Conservation (phyloP, 2,329 filamentous ascomycete species). For the Grosmannia serpens region DNA sequence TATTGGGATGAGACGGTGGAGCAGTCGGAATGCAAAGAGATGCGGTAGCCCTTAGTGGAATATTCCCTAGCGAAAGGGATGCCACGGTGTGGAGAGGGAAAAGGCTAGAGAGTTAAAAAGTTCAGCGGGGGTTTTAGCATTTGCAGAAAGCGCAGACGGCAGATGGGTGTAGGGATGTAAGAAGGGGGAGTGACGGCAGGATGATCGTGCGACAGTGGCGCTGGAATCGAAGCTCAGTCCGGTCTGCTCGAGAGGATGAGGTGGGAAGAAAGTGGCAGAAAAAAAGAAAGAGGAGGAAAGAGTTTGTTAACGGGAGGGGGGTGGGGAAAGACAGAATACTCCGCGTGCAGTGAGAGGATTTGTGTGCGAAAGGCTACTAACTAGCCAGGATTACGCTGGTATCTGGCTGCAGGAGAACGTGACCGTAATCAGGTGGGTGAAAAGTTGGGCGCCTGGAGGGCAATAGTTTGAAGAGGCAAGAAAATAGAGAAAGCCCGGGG, state of each 20-base stretch:
- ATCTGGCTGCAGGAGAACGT: background rate
- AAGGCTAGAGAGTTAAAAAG: background rate
- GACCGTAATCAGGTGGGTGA: background rate
- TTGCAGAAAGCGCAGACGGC: background rate
- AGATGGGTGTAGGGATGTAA: background rate
- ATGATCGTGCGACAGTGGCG: background rate
- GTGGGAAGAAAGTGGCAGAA: background rate
- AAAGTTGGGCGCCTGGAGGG: background rate
- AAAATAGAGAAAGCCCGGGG: background rate
- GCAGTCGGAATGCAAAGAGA: background rate
- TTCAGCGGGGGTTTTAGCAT: background rate
- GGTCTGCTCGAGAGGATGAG: background rate
- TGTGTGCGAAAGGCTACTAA: slow-evolving; percentile 3
- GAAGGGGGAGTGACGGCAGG: too few species aligned
- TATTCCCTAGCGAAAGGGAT: background rate
- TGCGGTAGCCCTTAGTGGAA: background rate
- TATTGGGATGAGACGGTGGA: background rate
- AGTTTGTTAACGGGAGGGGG: slow-evolving; percentile 10
- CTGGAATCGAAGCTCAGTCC: background rate
- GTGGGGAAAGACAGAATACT: slow-evolving; percentile 2
- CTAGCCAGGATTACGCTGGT: background rate
- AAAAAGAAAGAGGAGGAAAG: background rate
- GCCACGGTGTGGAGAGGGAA: background rate
- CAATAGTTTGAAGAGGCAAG: background rate
- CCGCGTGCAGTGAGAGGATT: background rate